These are phyloP conservation scores for Cladophialophora yegresii DNA, from an alignment of 2,329 filamentous ascomycete genomes.

Conservation along the genomic window DNA sequence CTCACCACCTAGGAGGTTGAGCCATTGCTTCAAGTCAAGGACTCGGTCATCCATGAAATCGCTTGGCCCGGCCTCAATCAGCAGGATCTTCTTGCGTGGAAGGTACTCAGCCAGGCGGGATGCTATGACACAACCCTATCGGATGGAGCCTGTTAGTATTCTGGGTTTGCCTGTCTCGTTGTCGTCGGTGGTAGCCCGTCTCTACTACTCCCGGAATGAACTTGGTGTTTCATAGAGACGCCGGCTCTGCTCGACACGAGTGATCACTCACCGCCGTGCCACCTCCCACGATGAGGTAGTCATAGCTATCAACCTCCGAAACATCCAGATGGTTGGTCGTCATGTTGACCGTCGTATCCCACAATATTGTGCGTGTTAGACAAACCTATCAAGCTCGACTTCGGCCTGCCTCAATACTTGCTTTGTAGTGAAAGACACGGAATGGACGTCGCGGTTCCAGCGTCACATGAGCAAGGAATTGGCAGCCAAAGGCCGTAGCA, in stretches of 20 bases:
- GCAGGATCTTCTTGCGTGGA: conserved; percentile 74
- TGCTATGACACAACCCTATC: conserved; percentile 73
- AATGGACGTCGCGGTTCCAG: neutral
- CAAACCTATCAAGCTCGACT: neutral
- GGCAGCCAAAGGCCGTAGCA: neutral
- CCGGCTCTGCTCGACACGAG: neutral
- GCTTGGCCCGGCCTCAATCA: conserved; percentile 86
- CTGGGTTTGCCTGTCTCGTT: conserved; percentile 2
- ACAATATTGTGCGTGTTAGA: neutral
- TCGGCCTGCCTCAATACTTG: neutral
- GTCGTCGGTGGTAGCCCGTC: neutral
- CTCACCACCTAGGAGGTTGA: conserved; percentile 78
- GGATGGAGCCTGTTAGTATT: conserved; percentile 8
- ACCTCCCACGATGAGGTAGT: conserved; percentile 83
- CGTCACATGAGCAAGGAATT: neutral
- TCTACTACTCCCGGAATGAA: neutral
- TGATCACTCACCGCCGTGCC: conserved; percentile 62
- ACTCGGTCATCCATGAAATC: conserved; percentile 88
- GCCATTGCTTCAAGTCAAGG: conserved; percentile 82
- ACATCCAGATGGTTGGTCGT: conserved; percentile 69
- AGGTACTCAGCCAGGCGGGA: conserved; percentile 79
- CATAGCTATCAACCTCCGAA: conserved; percentile 67
- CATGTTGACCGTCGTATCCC: conserved; percentile 48
- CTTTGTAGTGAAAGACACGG: neutral
- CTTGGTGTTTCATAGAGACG: neutral